Base-by-base conservation (phyloP, 805 yeast genomes). In the Kodamaea kaohsiungensis region DNA sequence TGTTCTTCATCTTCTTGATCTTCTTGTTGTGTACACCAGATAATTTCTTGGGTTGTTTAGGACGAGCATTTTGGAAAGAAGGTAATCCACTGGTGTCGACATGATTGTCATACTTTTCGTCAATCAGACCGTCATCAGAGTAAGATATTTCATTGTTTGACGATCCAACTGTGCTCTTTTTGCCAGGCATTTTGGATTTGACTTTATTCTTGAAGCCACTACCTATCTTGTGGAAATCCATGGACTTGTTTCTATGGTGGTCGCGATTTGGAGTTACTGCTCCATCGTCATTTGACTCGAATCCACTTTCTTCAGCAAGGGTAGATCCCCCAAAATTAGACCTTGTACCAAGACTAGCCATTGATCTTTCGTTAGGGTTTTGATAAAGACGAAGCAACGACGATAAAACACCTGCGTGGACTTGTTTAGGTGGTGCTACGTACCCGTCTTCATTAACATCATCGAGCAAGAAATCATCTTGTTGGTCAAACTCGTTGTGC, bases 401-500 rank as follows among this genome's bases (percentile, higher is more conserved):
- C 0, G 96, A 89, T 27, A 91, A 77, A 15, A 91, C 93, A 68
- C 98, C 97, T 22, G 91, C 91, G 60, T 87, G 87, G 10, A 90
- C 92, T 51, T 80, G 81, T 43, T 78, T 75, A 0, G 77, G 78
- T 1, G 75, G 77, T 6, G 72, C 69, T 13, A 76, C 63, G 54
- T 74, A 73, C 1, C 61, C 63, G 12, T 64, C 74, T 4, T 65
- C 71, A 54, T 67, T 63, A 30, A 68, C 73, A 13, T 72, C 75
- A 33, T 65, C 67, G 55, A 70, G 59, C 55, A 61, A 46, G 38
- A 70, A 60, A 46, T 72, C 65, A 39, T 67, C 70, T n/a, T 52
- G 55, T 8, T 15, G 30, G 53, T 69, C 66, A 46, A 62, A 60
- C 9, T 69, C 69, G 25, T 65, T 65, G 18, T 59, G 53, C 2